These are phyloP conservation scores for Sisymbrium altissimum DNA, from an alignment of 345 rosid genomes.

Conservation along the genomic window DNA sequence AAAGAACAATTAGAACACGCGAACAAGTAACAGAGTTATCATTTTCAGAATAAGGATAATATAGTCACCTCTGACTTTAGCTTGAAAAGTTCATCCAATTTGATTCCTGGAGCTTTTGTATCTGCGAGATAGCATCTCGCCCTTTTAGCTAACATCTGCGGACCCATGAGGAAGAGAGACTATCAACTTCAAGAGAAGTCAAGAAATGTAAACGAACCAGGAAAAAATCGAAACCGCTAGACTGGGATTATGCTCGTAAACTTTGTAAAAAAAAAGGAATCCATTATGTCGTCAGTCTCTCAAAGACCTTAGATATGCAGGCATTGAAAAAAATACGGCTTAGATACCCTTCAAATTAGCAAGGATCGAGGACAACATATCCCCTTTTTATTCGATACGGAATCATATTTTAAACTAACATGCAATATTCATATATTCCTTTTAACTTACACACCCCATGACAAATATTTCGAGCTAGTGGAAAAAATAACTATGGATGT, in stretches of 20 bases:
- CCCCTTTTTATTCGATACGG: background rate
- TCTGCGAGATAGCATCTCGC: constrained; percentile 47
- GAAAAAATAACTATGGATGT: background rate
- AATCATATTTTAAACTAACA: background rate
- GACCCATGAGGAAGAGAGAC: constrained; percentile 18
- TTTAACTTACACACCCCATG: background rate
- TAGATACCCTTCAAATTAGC: background rate
- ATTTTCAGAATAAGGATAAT: constrained; percentile 5
- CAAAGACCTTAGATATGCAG: background rate
- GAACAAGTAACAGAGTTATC: constrained; percentile 4
- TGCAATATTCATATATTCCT: background rate
- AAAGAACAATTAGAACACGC: constrained; percentile 10
- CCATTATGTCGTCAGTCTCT: background rate
- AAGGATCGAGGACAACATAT: background rate
- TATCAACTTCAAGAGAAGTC: background rate
- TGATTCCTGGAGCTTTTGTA: constrained; percentile 40
- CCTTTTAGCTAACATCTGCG: constrained; percentile 57
- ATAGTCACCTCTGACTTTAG: constrained; percentile 69
- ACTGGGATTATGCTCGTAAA: background rate
- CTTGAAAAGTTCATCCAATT: constrained; percentile 60
- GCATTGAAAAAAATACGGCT: background rate
- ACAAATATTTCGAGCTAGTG: background rate
- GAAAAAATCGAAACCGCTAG: background rate
- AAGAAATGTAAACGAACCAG: constrained; percentile 1
- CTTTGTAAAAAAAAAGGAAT: background rate